Conservation (phyloP, 305 asterid species). For the Fraxinus platypoda region DNA sequence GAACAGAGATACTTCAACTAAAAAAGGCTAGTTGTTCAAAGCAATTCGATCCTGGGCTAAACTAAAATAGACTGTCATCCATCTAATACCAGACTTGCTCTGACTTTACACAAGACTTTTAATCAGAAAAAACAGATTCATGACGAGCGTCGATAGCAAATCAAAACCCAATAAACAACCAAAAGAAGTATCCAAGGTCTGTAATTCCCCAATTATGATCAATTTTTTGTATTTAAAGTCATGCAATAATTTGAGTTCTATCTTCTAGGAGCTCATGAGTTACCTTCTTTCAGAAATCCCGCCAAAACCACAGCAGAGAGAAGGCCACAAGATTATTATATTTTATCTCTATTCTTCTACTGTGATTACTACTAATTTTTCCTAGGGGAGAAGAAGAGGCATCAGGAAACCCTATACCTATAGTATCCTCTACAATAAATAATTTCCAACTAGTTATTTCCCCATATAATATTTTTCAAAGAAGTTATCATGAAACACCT, state of each 20-base stretch:
- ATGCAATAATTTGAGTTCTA: not conserved
- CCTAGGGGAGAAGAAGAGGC: not conserved
- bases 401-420: not conserved
- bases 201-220: not conserved
- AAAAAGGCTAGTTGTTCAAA: not conserved
- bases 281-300: not conserved
- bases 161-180: not conserved
- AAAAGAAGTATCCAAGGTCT: not conserved
- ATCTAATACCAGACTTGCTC: not conserved
- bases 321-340: not conserved
- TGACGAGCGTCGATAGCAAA: not conserved
- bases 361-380: not conserved
- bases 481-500: not conserved
- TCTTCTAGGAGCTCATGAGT: not conserved
- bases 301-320: not conserved
- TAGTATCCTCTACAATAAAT: not conserved
- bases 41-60: not conserved
- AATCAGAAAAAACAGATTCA: not conserved
- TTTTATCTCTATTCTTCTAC: not conserved
- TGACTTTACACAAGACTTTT: not conserved
- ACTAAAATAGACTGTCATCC: not conserved
- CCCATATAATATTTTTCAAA: not conserved
- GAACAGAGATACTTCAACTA: not conserved
- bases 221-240: not conserved
- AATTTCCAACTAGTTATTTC: not conserved